Evolutionary conservation across 306 rosid genomes (phyloP).

Genomic region (Benincasa hispida): DNA sequence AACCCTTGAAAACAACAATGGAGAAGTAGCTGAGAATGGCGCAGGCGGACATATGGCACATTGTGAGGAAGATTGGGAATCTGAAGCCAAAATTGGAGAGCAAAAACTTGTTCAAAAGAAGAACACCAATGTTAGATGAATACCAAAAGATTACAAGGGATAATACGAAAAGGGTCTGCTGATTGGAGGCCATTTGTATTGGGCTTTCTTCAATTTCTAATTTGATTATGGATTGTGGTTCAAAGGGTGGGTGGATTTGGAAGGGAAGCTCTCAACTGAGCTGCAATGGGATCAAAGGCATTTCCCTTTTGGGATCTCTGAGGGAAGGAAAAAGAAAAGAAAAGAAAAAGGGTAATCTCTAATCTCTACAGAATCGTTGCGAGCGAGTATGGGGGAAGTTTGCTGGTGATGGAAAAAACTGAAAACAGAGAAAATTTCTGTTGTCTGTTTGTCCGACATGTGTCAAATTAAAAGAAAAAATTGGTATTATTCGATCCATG

Average conservation of each 20-base stretch:
- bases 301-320: constrained; percentile 1
- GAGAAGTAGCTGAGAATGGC: constrained; percentile 84
- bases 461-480: not conserved
- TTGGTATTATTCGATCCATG: not conserved
- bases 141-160: constrained; percentile 71
- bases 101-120: constrained; percentile 78
- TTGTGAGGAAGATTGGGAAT: constrained; percentile 96
- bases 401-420: not conserved
- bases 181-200: constrained; percentile 20
- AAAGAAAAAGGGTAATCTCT: not conserved
- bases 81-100: constrained; percentile 83
- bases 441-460: not conserved
- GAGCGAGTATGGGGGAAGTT: not conserved
- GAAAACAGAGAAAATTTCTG: not conserved
- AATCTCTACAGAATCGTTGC: not conserved
- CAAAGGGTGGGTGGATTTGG: constrained; percentile 17
- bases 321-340: not conserved
- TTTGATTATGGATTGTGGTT: constrained; percentile 1
- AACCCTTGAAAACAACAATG: constrained; percentile 66
- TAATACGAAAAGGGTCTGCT: constrained; percentile 42
- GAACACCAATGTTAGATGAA: constrained; percentile 86
- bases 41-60: constrained; percentile 97
- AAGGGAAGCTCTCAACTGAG: constrained; percentile 19
- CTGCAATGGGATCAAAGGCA: constrained; percentile 11
- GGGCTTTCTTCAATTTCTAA: not conserved